Percentiles rank a stretch among this genome's conserved stretches.
Conservation (phyloP, 108 stramenopile genomes). For the Stephanodiscus minutulus region DNA sequence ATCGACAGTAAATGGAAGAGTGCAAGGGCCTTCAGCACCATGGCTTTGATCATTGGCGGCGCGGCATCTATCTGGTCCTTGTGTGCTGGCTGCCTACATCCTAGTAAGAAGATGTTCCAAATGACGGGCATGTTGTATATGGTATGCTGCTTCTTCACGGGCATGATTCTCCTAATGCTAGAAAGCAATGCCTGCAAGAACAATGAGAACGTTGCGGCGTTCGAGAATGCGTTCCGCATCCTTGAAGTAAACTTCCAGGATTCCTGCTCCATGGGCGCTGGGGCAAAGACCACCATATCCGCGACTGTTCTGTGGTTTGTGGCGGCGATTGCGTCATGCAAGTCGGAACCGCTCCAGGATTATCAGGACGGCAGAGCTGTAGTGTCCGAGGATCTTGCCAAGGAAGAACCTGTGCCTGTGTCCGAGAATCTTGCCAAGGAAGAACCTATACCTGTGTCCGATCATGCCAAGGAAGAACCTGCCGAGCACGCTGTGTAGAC, state of each 20-base stretch:
- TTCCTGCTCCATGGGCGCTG: conserved; percentile 28
- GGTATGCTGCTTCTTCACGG: conserved; percentile 46
- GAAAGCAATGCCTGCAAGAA: conserved; percentile 48
- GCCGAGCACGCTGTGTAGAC: no score
- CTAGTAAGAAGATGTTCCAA: conserved; percentile 3
- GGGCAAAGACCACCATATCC: conserved; percentile 41
- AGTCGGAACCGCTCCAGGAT: neutral
- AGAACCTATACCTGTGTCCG: no score
- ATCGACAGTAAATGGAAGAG: conserved; percentile 47
- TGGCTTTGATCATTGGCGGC: conserved; percentile 48
- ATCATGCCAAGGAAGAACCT: no score
- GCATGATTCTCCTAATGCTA: conserved; percentile 45
- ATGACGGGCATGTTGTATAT: conserved; percentile 24
- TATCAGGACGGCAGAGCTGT: no score
- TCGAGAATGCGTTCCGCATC: neutral
- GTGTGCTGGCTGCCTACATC: conserved; percentile 28
- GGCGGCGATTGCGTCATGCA: conserved; percentile 23
- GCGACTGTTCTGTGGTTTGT: conserved; percentile 49
- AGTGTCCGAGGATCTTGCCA: neutral
- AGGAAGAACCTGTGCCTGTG: no score
- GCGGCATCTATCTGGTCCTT: conserved; percentile 32
- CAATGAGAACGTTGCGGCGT: conserved; percentile 14
- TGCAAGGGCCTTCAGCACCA: conserved; percentile 44
- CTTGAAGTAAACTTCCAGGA: conserved; percentile 13
- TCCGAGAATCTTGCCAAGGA: no score